These are phyloP conservation scores for Aciculosporium take DNA, from an alignment of 2,329 filamentous ascomycete genomes.

Conservation along the genomic window DNA sequence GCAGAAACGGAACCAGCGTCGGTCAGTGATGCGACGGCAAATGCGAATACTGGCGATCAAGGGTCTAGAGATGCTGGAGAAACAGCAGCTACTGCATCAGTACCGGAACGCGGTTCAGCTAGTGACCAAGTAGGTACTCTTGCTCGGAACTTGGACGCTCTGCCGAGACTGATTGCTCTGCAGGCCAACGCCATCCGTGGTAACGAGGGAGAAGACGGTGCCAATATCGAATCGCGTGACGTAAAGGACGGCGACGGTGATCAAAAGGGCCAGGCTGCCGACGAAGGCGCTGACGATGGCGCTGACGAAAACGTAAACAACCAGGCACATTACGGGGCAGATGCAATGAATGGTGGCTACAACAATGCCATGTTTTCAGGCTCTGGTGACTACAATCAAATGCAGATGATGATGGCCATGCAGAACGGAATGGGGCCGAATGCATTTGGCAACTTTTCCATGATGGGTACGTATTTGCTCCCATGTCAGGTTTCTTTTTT, in stretches of 20 bases:
- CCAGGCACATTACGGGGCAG: slow-evolving; percentile 20
- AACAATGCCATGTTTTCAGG: slow-evolving; percentile 44
- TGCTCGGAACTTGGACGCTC: not conserved
- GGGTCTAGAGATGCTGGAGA: not conserved
- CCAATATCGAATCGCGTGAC: not conserved
- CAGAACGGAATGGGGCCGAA: slow-evolving; percentile 48
- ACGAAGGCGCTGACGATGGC: slow-evolving; percentile 11
- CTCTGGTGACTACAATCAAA: slow-evolving; percentile 56
- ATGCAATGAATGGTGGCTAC: slow-evolving; percentile 33
- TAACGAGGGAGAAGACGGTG: slow-evolving; percentile 1
- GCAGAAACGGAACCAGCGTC: not conserved
- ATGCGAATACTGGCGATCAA: not conserved
- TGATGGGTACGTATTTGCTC: slow-evolving; percentile 62
- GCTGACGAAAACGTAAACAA: slow-evolving; percentile 16
- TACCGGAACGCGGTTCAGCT: not conserved
- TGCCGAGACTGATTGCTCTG: not conserved
- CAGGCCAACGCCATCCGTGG: not conserved
- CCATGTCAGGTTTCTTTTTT: not conserved
- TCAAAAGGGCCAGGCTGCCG: slow-evolving; percentile 6
- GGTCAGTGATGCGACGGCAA: not conserved
- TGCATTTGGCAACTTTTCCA: slow-evolving; percentile 47
- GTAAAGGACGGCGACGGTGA: not conserved
- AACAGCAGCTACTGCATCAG: not conserved
- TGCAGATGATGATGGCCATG: slow-evolving; percentile 72
- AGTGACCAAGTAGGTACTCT: slow-evolving; percentile 3